These are phyloP conservation scores for Moricandia moricandioides DNA, from an alignment of 345 rosid genomes.

Conservation along the genomic window DNA sequence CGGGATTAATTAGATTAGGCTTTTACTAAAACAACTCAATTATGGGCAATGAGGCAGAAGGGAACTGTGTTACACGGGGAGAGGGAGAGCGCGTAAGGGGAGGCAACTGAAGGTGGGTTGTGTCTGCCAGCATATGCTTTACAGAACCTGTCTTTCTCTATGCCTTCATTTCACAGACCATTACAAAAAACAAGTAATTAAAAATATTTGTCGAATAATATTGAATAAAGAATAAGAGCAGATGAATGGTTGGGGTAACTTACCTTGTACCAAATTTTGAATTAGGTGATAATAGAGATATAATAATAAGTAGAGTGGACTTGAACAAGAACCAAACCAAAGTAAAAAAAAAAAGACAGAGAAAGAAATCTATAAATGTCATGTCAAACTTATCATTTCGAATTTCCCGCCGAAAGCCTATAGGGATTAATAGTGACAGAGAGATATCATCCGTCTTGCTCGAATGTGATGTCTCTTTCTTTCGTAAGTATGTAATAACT, in stretches of 20 bases:
- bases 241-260: constrained; percentile 28
- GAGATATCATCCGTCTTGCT: background rate
- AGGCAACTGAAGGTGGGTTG: constrained; percentile 20
- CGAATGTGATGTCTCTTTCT: background rate
- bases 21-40: background rate
- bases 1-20: background rate
- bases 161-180: constrained; percentile 31
- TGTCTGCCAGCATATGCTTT: constrained; percentile 33
- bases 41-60: background rate
- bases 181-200: background rate
- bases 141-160: constrained; percentile 31
- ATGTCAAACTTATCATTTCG: background rate
- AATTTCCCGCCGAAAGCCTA: background rate
- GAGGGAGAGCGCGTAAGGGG: constrained; percentile 11
- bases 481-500: background rate
- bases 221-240: background rate
- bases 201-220: background rate
- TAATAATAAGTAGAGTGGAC: background rate
- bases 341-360: background rate
- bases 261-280: constrained; percentile 17
- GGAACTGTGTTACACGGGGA: background rate
- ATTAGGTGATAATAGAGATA: background rate
- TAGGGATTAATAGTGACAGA: background rate
- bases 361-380: background rate
- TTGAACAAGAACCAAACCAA: background rate